Base-by-base conservation (phyloP, 306 rosid species). In the Notholithocarpus densiflorus region DNA sequence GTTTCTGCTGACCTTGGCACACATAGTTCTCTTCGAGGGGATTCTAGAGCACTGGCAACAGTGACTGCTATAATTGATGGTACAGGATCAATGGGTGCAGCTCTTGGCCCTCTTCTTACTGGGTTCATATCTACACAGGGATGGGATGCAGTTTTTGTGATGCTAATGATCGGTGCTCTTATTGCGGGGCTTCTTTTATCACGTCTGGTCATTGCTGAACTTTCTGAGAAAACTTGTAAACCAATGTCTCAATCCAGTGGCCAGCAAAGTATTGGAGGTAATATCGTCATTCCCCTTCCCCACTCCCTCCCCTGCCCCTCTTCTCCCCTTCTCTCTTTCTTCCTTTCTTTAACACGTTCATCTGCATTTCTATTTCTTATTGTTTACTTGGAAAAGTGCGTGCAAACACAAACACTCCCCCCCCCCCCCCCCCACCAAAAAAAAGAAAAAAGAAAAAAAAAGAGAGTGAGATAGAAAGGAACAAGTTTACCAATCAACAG, bases 1-100 rank as follows among this genome's bases (percentile, higher is more conserved):
- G 98, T 93, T 73, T 93, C 98, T 31, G 98, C 98, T 0, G 94
- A 93, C 74, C 89, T 93, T 84, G 98, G 98, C 6, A 88, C 97
- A 1, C 98, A 91, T 60, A 78, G 85, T 70, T 93, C 97, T 23
- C 93, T 93, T 37, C 80, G 71, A 83, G 97, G 93, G 24, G 84
- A 91, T 81, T 93, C 97, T 75, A 90, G 98, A 61, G 98, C 98
- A 37, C 86, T 93, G 15, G 98, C 97, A 45, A 93, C 98, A 0
- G 98, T 93, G 26, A 89, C 94, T 52, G 92, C 98, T 37, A 91
- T 93, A 69, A 93, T 93, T 77, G 98, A 93, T 45, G 98, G 98
- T 31, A 93, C 98, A 1, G 94, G 97, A 23, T 91, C 98, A 13
- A 83, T 86, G 64, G 98, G 98, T 83, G 97, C 98, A 21, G 90